These are phyloP conservation scores for Rhododendron williamsianum DNA, from an alignment of 148 eudicot species.

Conservation along the genomic window DNA sequence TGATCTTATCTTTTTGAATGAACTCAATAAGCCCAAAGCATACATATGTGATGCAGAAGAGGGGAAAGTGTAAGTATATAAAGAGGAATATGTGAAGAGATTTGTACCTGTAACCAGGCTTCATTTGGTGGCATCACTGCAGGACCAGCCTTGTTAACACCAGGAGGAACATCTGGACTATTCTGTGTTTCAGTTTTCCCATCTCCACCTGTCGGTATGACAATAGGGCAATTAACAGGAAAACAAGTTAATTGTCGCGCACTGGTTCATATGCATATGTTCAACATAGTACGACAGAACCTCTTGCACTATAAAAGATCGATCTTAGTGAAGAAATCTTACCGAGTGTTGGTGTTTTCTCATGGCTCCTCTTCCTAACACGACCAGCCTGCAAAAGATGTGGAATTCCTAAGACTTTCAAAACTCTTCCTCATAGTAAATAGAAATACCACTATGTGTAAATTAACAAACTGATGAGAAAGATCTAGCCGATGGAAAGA, in stretches of 20 bases:
- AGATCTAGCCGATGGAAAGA: background rate
- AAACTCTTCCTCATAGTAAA: background rate
- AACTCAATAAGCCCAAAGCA: background rate
- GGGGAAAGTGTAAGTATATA: background rate
- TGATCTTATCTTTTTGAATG: background rate
- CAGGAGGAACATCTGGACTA: slow-evolving; percentile 34
- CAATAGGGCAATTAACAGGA: background rate
- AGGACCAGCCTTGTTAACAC: slow-evolving; percentile 16
- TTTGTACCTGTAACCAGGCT: slow-evolving; percentile 64
- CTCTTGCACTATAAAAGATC: background rate
- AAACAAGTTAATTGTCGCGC: background rate
- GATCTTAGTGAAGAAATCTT: slow-evolving; percentile 16
- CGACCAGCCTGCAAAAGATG: slow-evolving; percentile 45
- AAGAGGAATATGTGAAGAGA: background rate
- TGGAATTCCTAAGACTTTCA: background rate
- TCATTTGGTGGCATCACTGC: slow-evolving; percentile 55
- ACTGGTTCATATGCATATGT: background rate
- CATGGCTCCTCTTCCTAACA: slow-evolving; percentile 65
- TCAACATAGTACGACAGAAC: background rate
- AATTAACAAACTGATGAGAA: background rate
- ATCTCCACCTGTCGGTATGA: slow-evolving; percentile 31
- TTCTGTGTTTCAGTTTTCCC: slow-evolving; percentile 35
- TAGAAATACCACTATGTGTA: background rate
- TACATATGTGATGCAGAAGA: background rate
- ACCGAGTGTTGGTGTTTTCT: slow-evolving; percentile 56